Evolutionary conservation across 331 rosid genomes (phyloP).

Genomic region (Quercus lobata): DNA sequence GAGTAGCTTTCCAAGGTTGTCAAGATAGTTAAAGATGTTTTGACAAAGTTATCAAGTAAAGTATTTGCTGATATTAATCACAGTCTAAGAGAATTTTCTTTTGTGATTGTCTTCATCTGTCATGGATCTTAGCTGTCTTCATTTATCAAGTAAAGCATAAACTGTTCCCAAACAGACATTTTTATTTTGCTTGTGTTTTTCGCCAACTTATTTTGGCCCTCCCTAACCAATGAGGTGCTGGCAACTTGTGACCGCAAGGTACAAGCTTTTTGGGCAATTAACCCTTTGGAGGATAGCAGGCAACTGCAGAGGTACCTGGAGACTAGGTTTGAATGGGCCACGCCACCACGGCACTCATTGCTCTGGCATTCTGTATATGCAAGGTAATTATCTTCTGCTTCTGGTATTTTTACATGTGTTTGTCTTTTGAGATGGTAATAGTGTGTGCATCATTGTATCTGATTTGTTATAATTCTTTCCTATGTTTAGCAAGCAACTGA

Average conservation of each 20-base stretch:
- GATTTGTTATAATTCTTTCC: background rate
- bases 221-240: slow-evolving; percentile 1
- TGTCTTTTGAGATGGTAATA: background rate
- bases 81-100: too few species aligned
- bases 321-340: slow-evolving; percentile 90
- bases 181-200: too few species aligned
- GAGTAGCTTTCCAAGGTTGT: background rate
- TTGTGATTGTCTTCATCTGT: too few species aligned
- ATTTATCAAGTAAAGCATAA: too few species aligned
- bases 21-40: background rate
- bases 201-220: background rate
- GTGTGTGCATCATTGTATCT: background rate
- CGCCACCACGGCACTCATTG: slow-evolving; percentile 59
- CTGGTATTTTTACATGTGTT: background rate
- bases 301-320: slow-evolving; percentile 90
- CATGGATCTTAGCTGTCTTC: too few species aligned
- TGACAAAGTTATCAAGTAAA: too few species aligned
- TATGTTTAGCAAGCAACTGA: slow-evolving; percentile 77
- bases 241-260: slow-evolving; percentile 40
- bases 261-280: slow-evolving; percentile 90
- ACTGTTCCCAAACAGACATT: too few species aligned
- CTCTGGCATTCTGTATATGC: slow-evolving; percentile 91
- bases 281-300: slow-evolving; percentile 89
- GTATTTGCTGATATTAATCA: too few species aligned
- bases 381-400: slow-evolving; percentile 42